A percentile compares a stretch with the other conserved stretches of the same genome.
Evolutionary conservation across 2,329 filamentous ascomycete genomes (phyloP).

Genomic region (Penicillium sp.): DNA sequence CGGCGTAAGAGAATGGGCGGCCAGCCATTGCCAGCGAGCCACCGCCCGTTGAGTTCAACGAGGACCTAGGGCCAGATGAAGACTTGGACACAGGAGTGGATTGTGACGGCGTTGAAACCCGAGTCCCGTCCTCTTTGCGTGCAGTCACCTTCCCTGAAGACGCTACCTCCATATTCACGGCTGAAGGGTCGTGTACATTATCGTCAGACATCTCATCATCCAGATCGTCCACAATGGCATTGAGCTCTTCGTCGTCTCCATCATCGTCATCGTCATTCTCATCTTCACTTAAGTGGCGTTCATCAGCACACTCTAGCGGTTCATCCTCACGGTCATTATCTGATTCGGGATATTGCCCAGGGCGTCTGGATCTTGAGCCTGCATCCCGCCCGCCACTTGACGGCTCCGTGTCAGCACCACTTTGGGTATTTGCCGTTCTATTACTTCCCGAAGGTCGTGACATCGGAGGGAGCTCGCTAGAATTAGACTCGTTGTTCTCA

Average conservation of each 20-base stretch:
- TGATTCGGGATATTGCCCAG: constrained; percentile 62
- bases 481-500: constrained; percentile 28
- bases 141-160: constrained; percentile 87
- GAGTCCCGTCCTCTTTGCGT: constrained; percentile 87
- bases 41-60: constrained; percentile 28
- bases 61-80: constrained; percentile 39
- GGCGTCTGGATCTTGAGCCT: constrained; percentile 61
- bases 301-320: constrained; percentile 89
- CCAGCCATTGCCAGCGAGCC: constrained; percentile 57
- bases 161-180: constrained; percentile 89
- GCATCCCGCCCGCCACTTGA: constrained; percentile 43
- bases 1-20: constrained; percentile 79
- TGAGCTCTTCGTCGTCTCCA: constrained; percentile 65
- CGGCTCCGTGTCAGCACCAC: constrained; percentile 46
- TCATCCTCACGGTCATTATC: constrained; percentile 67
- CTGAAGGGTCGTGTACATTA: constrained; percentile 77
- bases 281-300: constrained; percentile 75
- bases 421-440: constrained; percentile 4
- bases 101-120: constrained; percentile 80
- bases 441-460: constrained; percentile 28
- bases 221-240: constrained; percentile 87
- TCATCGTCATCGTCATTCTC: constrained; percentile 67
- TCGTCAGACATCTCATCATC: constrained; percentile 82
- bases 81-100: constrained; percentile 51
- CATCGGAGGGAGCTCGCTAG: constrained; percentile 40